phyloP scores from a whole-genome alignment of 176 grass and related monocot species.

The Zoysia japonica region DNA sequence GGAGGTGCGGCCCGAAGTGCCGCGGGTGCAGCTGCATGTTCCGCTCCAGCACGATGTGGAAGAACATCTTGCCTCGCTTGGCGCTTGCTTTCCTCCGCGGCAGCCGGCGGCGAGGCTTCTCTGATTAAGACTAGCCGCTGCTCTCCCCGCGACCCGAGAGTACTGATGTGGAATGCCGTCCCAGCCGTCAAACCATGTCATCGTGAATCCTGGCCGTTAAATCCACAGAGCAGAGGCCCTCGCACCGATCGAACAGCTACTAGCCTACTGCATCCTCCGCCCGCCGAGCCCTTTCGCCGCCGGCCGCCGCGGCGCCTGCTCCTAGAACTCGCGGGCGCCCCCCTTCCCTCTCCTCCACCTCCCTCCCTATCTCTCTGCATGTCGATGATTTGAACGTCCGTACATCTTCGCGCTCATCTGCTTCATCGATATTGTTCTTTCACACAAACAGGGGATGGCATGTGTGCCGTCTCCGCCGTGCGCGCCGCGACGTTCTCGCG shows the following conservation, averaged over 20 bases:
- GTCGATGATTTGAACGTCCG: background rate
- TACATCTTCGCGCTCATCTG: background rate
- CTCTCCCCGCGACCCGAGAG: background rate
- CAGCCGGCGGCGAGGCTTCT: slow-evolving; percentile 27
- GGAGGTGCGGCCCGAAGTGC: slow-evolving; percentile 91
- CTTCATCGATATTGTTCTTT: background rate
- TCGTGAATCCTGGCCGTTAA: slow-evolving; percentile 13
- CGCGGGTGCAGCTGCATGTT: slow-evolving; percentile 99
- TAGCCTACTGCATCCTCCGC: background rate
- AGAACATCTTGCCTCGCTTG: slow-evolving; percentile 66
- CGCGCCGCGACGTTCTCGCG: background rate
- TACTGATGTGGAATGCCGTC: background rate
- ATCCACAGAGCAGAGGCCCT: background rate
- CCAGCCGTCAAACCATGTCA: background rate
- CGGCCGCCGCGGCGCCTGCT: background rate
- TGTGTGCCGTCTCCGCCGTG: slow-evolving; percentile 3
- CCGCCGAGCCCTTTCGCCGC: background rate
- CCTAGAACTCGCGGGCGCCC: background rate
- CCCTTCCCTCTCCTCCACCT: background rate
- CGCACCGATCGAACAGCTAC: background rate
- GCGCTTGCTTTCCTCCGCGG: background rate
- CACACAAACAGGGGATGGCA: slow-evolving; percentile 15
- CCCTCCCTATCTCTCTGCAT: background rate
- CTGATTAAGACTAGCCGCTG: background rate
- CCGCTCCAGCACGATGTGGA: slow-evolving; percentile 92